Conservation (phyloP, 441 rosid species). For the Arabidopsis lyrata region DNA sequence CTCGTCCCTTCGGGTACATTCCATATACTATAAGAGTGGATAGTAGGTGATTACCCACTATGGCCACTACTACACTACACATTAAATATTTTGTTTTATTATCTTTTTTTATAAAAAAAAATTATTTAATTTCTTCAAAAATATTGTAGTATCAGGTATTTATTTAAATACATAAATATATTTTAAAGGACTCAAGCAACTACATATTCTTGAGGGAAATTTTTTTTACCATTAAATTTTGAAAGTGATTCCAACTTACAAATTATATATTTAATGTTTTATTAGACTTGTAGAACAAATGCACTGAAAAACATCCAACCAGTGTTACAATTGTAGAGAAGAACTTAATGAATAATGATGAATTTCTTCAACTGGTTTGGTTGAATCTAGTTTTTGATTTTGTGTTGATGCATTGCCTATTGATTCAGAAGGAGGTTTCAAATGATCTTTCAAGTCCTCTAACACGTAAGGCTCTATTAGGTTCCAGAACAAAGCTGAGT, state of each 20-base stretch:
- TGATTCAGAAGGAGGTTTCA: constrained; percentile 42
- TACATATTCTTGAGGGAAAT: too few species aligned
- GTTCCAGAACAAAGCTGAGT: constrained; percentile 71
- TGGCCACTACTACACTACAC: constrained; percentile 34
- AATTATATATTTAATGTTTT: too few species aligned
- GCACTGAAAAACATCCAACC: too few species aligned
- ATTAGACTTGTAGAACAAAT: too few species aligned
- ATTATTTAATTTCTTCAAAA: too few species aligned
- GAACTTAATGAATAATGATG: not conserved
- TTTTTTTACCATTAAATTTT: too few species aligned
- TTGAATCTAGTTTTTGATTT: not conserved
- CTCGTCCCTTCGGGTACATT: constrained; percentile 23
- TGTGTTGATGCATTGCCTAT: not conserved
- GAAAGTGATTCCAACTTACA: too few species aligned
- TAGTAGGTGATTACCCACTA: constrained; percentile 26
- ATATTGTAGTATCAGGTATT: too few species aligned
- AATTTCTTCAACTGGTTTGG: not conserved
- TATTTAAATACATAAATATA: too few species aligned
- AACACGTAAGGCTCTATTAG: constrained; percentile 69
- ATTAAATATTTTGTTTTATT: constrained; percentile 6
- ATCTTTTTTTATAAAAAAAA: too few species aligned
- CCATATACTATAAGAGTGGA: not conserved
- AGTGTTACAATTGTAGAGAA: not conserved
- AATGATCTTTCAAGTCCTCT: constrained; percentile 56
- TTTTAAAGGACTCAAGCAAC: too few species aligned